Base-by-base conservation (phyloP, 2,329 filamentous ascomycete species). In the Epichloe sylvatica region DNA sequence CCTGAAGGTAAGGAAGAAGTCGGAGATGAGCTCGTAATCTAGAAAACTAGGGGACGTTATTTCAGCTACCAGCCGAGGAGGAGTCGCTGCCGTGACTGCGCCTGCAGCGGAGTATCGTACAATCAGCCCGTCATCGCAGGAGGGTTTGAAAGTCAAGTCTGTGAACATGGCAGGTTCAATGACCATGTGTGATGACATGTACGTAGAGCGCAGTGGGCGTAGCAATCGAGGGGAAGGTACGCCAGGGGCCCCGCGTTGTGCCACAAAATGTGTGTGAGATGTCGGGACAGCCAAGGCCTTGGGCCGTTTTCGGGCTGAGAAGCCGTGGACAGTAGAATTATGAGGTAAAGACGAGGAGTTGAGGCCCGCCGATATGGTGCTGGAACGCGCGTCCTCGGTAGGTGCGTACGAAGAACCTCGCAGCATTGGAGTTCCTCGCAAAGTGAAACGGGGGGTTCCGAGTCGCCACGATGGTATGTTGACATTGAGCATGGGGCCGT, bases 1-100 rank as follows among this genome's bases (percentile, higher is more conserved):
- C 45, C 92, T 86, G 61, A 88, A 98, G 0, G 92, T 97, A 21
- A 98, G 77, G 61, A 98, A 98, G 67, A 98, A 98, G 65, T 98
- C 92, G 1, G 92, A 97, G 4, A 98, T 79, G 5, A 98, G 76
- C 60, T 97, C 91, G 64, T 98, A 98, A 65, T 98, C 91, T 61
- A 98, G 80, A 62, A 97, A 96, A 46, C 81, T 89, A 15, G 92
- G 88, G 0, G 92, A 97, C 0, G 92, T 97, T 54, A 98, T 96
- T 67, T 98, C 90, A 12, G 91, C 90, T 46, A 98, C 86, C 37
- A 98, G 80, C 12, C 92, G 83, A 3, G 90, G 83, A 2, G 91
- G 89, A 0, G 89, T 96, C 13, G 92, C 92, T 35, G 92, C 92
- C 33, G 83, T 83, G 19, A 98, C 90, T 40, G 87, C 78, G 45